Base-by-base conservation (phyloP, 805 yeast genomes). In the Kodamaea restingae region DNA sequence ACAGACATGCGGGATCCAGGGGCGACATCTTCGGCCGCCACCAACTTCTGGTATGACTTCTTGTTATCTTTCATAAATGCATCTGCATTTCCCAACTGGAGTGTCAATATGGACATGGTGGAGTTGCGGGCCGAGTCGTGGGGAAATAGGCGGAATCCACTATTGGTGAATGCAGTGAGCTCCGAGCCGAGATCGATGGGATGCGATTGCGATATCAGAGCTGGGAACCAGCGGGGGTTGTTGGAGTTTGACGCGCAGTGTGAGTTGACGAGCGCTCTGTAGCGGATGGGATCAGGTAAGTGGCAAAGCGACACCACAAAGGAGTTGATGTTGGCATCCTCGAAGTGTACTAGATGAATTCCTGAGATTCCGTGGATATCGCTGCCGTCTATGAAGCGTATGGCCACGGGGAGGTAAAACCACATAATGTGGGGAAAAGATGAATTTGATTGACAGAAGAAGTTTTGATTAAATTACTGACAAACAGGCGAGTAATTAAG, bases 61-160 rank as follows among this genome's bases (percentile, higher is more conserved):
- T 39, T 39, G 37, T 39, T 25, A 10, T 28, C 26, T 12, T 34
- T n/a, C 15, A 39, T 34, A 26, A 39, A 39, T 4, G 12, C 15
- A 12, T 15, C 22, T 11, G 20, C 21, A 6, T 29, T 29, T 8
- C 29, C 24, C 4, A 44, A 15, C 7, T 30, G 26, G 15, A 39
- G 22, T 9, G 30, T 36, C 27, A 39, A 30, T 12, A 39, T 17
- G 8, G 44, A 38, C 11, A 28, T 28, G 9, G 21, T 20, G 9
- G 28, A 38, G 6, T 33, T 5, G 18, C 17, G 36, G 24, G 37
- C 25, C 3, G 44, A 36, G 32, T 52, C 50, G 21, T 41, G 42
- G 2, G 64, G 64, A 6, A 53, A 38, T 9, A 59, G 33, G 24
- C 32, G 46, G 33, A 59, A 59, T 21, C 61, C 60, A 15, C 38